These are phyloP conservation scores for Phalaenopsis aphrodite DNA, from an alignment of 106 monocot species.

Conservation along the genomic window DNA sequence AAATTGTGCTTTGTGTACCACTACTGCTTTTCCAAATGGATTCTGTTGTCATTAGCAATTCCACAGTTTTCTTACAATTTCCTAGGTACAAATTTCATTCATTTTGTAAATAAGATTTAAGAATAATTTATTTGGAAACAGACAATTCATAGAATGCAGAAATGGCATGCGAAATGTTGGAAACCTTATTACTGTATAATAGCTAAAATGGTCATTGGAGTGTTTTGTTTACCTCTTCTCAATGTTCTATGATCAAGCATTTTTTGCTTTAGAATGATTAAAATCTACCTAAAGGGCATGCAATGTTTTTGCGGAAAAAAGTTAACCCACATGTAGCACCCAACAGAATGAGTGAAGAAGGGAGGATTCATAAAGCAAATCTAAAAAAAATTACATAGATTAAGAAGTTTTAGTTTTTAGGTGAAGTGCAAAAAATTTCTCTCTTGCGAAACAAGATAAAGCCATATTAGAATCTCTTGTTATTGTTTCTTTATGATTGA, in stretches of 20 bases:
- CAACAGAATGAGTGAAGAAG: background rate
- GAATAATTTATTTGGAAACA: too few species aligned
- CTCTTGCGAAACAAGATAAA: background rate
- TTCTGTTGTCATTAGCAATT: background rate
- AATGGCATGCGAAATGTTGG: too few species aligned
- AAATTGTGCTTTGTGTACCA: background rate
- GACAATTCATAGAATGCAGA: too few species aligned
- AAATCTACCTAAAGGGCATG: background rate
- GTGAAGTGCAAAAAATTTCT: background rate
- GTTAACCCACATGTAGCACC: background rate
- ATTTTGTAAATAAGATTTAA: too few species aligned
- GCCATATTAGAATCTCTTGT: background rate
- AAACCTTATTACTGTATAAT: too few species aligned
- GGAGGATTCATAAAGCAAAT: background rate
- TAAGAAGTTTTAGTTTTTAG: background rate
- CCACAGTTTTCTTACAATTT: background rate
- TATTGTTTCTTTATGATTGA: background rate
- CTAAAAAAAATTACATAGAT: background rate
- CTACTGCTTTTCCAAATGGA: background rate
- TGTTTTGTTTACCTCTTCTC: background rate
- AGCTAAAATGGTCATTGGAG: background rate
- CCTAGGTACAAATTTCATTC: too few species aligned
- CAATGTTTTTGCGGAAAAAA: background rate
- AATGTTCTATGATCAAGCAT: background rate
- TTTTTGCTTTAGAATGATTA: background rate